Conservation (phyloP, 2,329 filamentous ascomycete species). For the Paracoccidioides brasiliensis region DNA sequence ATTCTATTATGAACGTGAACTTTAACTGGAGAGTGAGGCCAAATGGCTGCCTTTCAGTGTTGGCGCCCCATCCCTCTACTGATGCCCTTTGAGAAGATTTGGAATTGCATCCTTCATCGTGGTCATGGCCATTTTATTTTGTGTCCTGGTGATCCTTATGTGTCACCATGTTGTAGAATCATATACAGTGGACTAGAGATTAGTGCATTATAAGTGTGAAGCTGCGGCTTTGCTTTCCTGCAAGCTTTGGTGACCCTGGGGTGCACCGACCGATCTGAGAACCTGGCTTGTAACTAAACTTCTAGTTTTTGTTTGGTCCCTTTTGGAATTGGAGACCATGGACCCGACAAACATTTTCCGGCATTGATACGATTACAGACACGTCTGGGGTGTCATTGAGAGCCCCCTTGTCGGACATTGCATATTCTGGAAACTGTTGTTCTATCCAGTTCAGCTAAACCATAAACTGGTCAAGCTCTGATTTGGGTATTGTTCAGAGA, state of each 20-base stretch:
- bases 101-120: not conserved
- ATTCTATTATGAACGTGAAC: too few species aligned
- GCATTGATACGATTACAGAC: not conserved
- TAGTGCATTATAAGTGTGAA: slow-evolving; percentile 1
- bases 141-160: not conserved
- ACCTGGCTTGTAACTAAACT: not conserved
- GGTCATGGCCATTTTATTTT: not conserved
- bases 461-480: slow-evolving; percentile 2
- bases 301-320: not conserved
- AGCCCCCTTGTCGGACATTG: not conserved
- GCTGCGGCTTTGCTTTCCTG: slow-evolving; percentile 1
- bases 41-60: too few species aligned
- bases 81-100: not conserved
- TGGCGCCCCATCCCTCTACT: not conserved
- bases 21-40: too few species aligned
- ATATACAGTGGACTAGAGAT: not conserved
- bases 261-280: slow-evolving; percentile 1
- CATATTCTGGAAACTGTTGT: slow-evolving; percentile 2
- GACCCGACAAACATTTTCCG: not conserved
- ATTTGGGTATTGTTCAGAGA: not conserved
- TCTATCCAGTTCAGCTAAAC: slow-evolving; percentile 4
- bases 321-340: not conserved
- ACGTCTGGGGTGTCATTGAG: not conserved
- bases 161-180: not conserved
- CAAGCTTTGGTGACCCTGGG: slow-evolving; percentile 2